Evolutionary conservation across 1,284 basidiomycete genomes (phyloP).

Genomic region (Salmacisia buchloeana): DNA sequence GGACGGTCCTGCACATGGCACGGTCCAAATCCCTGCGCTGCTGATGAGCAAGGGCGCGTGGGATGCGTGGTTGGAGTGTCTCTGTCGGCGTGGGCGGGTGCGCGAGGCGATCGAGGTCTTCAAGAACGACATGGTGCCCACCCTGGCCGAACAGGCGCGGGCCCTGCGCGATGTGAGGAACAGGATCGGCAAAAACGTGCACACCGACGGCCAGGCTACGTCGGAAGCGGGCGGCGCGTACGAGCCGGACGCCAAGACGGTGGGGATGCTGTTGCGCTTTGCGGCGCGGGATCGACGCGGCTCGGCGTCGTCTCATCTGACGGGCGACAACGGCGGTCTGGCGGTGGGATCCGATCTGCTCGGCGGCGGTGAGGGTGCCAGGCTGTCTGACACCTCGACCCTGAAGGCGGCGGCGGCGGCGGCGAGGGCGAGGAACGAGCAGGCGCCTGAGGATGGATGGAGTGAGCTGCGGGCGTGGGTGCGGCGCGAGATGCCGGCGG

Average conservation of each 20-base stretch:
- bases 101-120: conserved; percentile 64
- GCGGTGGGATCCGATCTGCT: background rate
- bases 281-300: background rate
- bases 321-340: background rate
- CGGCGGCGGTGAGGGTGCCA: no score
- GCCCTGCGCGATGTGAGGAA: background rate
- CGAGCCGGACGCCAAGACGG: background rate
- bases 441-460: background rate
- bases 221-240: background rate
- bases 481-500: background rate
- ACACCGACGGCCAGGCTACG: no score
- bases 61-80: conserved; percentile 77
- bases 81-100: conserved; percentile 66
- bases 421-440: background rate
- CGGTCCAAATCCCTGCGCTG: conserved; percentile 13
- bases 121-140: background rate
- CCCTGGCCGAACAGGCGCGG: background rate
- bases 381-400: no score
- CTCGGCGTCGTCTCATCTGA: background rate
- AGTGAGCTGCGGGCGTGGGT: background rate
- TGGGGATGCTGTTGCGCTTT: background rate
- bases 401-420: background rate
- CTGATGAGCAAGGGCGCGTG: conserved; percentile 59
- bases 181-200: background rate
- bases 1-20: no score